Conservation (phyloP, 2,329 filamentous ascomycete species). For the Epichloe gansuensis region DNA sequence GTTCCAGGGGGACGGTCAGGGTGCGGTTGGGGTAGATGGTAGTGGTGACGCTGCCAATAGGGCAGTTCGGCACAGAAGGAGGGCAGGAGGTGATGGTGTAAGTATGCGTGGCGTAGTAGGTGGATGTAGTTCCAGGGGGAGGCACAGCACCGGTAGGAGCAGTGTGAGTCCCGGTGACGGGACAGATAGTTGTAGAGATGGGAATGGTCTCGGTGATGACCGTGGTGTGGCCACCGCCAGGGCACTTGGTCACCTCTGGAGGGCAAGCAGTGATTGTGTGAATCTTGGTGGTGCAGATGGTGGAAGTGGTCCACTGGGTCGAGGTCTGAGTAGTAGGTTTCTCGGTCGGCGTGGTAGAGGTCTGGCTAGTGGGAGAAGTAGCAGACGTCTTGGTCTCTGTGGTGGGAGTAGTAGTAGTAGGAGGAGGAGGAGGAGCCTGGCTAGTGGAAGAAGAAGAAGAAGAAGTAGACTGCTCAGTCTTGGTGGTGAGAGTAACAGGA, state of each 20-base stretch:
- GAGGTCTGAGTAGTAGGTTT: background rate
- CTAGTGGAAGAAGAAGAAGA: too few relatives aligned
- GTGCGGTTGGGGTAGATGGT: conserved; percentile 17
- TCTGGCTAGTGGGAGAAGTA: too few relatives aligned
- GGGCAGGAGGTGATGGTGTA: conserved; percentile 22
- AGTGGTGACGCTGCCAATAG: conserved; percentile 19
- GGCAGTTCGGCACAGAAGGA: conserved; percentile 19
- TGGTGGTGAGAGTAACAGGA: conserved; percentile 3
- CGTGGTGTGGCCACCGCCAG: conserved; percentile 14
- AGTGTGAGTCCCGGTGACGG: conserved; percentile 17
- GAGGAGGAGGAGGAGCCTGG: too few relatives aligned
- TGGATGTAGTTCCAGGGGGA: conserved; percentile 6
- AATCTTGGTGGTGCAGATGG: conserved; percentile 17
- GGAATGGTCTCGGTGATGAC: conserved; percentile 18
- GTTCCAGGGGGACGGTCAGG: conserved; percentile 14
- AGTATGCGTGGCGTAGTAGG: conserved; percentile 20
- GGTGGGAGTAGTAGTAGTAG: background rate
- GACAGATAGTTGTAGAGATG: conserved; percentile 30
- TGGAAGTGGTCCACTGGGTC: conserved; percentile 18
- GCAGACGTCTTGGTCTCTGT: conserved; percentile 1
- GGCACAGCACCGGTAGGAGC: background rate
- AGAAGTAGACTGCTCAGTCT: background rate
- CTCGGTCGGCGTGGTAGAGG: too few relatives aligned
- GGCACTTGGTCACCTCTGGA: conserved; percentile 19
- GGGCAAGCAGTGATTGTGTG: conserved; percentile 20